Percentiles rank a stretch among this genome's conserved stretches.
Evolutionary conservation across 768 basidiomycete genomes (phyloP).

Genomic region (Mycena indigotica): DNA sequence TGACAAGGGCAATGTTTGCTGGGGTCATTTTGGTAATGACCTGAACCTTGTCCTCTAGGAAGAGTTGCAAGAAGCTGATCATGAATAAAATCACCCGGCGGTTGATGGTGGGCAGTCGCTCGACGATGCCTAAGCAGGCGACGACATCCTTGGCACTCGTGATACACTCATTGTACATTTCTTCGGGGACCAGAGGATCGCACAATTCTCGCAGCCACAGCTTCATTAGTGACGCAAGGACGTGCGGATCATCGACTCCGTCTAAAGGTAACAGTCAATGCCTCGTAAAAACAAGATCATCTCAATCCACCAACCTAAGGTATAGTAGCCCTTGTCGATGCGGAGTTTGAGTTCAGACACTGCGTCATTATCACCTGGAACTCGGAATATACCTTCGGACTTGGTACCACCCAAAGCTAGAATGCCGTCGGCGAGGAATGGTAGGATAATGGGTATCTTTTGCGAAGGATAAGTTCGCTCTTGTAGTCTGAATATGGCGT

Average conservation of each 20-base stretch:
- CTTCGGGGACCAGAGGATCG: conserved; percentile 89
- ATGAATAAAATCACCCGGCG: conserved; percentile 85
- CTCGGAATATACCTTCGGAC: conserved; percentile 89
- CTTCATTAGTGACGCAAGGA: conserved; percentile 88
- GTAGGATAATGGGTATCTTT: conserved; percentile 89
- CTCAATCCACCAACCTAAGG: conserved; percentile 38
- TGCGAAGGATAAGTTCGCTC: conserved; percentile 82
- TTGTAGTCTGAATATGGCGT: conserved; percentile 81
- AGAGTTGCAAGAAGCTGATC: conserved; percentile 88
- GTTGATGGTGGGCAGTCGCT: conserved; percentile 81
- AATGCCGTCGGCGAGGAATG: conserved; percentile 91
- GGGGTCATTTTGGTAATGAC: conserved; percentile 86
- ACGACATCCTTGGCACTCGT: conserved; percentile 64
- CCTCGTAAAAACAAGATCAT: background rate
- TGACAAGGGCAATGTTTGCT: conserved; percentile 83
- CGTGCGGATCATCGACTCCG: conserved; percentile 87
- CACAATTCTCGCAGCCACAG: conserved; percentile 91
- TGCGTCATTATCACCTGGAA: conserved; percentile 87
- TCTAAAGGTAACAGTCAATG: conserved; percentile 43
- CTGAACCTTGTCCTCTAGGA: conserved; percentile 77
- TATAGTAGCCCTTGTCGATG: conserved; percentile 91
- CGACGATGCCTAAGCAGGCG: conserved; percentile 73
- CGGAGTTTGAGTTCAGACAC: conserved; percentile 87
- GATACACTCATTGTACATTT: conserved; percentile 91
- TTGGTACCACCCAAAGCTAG: conserved; percentile 84